These are phyloP conservation scores for Aspergillus affinis DNA, from an alignment of 495 filamentous ascomycete species.

Conservation along the genomic window DNA sequence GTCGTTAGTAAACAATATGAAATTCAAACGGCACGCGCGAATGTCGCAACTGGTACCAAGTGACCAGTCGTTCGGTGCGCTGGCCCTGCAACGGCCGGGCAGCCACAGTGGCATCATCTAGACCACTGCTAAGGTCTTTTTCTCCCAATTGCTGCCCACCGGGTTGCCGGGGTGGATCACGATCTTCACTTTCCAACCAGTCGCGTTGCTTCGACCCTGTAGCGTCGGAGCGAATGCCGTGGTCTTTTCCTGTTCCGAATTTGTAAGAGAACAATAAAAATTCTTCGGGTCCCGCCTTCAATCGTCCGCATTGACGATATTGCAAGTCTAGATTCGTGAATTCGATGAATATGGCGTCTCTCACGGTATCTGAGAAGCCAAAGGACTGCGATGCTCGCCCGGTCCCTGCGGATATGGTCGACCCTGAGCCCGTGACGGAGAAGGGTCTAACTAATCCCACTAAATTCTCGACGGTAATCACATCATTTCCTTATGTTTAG, in stretches of 20 bases:
- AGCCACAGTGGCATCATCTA: slow-evolving; percentile 1
- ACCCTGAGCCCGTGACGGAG: neutral
- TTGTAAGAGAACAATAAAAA: neutral
- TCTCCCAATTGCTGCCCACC: neutral
- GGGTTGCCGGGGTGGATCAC: neutral
- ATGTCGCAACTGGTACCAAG: too few relatives aligned
- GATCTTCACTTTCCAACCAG: neutral
- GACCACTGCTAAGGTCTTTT: neutral
- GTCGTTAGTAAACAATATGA: too few relatives aligned
- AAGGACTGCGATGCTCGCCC: neutral
- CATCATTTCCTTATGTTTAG: neutral
- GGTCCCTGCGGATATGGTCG: neutral
- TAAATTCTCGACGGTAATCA: neutral
- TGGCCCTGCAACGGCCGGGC: too few relatives aligned
- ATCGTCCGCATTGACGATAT: neutral
- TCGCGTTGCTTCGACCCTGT: neutral
- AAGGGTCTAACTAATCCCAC: neutral
- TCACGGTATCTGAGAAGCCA: neutral
- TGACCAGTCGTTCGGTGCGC: too few relatives aligned
- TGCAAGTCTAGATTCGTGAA: neutral
- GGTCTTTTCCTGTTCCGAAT: neutral
- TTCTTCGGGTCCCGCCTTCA: neutral
- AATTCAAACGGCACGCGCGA: too few relatives aligned
- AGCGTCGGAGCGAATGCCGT: neutral
- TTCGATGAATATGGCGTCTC: neutral